Evolutionary conservation across 148 eudicot species (phyloP), one percentile per base, ranked within the genome.

Genomic region (Rhododendron mucronatum): DNA sequence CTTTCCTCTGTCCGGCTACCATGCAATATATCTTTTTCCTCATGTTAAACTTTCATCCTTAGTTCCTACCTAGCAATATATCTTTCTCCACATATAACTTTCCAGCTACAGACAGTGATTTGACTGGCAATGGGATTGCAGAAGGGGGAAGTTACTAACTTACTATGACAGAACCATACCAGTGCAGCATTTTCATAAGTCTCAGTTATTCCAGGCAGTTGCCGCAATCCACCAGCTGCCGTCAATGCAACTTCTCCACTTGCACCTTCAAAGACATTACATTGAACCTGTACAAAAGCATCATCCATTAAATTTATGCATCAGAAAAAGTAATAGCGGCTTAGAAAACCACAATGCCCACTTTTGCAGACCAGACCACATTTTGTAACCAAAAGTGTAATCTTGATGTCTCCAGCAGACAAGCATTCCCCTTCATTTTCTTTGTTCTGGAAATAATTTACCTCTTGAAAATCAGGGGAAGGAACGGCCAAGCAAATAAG

Each of bases 231-330:
- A 86, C 98, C 98, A 74, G 88, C 98, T 82, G 93, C 93, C 41
- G 98, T 96, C 84, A 96, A 89, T 53, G 96, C 93, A 86, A 96
- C 95, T 85, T 96, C 98, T 81, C 96, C 98, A 67, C 71, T 91
- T 63, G 96, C 98, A 83, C 98, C 98, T 87, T 96, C 92, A 86
- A 96, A 96, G 82, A 93, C 98, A 92, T 94, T 96, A 81, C 95
- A 94, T 82, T 94, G 98, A 77, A 87, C 92, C 98, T 96, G 90
- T 45, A 61, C 85, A 89, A 21, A 21, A 11, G 48, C 61, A 90
- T 44, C 78, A 84, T 44, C 67, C n/a, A 59, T 83, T n/a, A 63
- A 35, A 63, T 63, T 6, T 26, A n/a, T 83, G 44, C 48, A 83
- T 15, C 33, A 80, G 30, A 79, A 79, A 39, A 79, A 26, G 37